Conservation (phyloP, 495 filamentous ascomycete genomes). For the Aspergillus cavernicola region DNA sequence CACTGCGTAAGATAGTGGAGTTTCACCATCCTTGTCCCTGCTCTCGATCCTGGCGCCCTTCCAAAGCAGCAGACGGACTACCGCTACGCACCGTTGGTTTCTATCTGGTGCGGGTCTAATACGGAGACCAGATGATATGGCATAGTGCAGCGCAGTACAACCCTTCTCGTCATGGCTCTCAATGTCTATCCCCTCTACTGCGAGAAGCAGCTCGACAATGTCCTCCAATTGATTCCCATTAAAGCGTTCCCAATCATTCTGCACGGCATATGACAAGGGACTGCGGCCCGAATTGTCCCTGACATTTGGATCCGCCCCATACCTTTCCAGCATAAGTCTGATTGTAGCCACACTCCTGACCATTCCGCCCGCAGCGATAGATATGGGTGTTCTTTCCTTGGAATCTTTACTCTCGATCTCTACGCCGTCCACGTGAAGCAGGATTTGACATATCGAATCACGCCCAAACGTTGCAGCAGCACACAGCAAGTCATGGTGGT, state of each 20-base stretch:
- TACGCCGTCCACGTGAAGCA: neutral
- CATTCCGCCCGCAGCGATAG: neutral
- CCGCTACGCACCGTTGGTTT: no score
- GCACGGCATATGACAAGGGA: neutral
- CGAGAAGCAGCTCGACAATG: no score
- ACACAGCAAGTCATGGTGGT: no score
- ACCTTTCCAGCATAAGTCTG: neutral
- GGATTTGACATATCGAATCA: neutral
- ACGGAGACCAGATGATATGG: no score
- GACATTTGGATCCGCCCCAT: neutral
- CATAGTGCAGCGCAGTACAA: no score
- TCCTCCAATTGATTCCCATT: no score
- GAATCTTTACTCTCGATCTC: neutral
- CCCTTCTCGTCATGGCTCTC: neutral
- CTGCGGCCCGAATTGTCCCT: neutral
- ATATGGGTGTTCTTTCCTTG: neutral
- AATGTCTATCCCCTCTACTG: neutral
- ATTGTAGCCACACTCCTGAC: neutral
- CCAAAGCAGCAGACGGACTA: no score
- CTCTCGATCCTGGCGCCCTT: no score
- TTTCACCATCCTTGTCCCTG: no score
- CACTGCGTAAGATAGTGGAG: no score
- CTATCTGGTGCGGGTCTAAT: no score
- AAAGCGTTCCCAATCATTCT: no score
- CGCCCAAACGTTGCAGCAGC: neutral